A percentile compares a stretch with the other conserved stretches of the same genome.
Evolutionary conservation across 2,329 filamentous ascomycete genomes (phyloP).

Genomic region (Alternaria alternata): DNA sequence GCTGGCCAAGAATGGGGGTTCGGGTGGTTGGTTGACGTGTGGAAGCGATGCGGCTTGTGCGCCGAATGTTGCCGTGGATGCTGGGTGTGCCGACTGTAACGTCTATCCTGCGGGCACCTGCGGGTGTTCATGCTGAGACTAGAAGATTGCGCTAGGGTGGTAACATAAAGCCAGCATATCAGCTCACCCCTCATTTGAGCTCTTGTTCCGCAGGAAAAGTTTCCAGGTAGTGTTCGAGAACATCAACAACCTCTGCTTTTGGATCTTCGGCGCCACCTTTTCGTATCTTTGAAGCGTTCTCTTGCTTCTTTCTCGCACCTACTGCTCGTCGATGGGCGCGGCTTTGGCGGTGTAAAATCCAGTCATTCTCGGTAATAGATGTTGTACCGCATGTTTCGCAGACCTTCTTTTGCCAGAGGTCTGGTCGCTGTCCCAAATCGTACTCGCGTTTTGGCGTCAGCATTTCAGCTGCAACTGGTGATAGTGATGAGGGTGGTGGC

Average conservation of each 20-base stretch:
- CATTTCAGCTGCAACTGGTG: conserved; percentile 63
- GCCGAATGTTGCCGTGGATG: too few species aligned
- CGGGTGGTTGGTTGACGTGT: neutral
- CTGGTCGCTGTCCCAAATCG: conserved; percentile 53
- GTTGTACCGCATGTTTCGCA: conserved; percentile 76
- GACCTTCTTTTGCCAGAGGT: conserved; percentile 61
- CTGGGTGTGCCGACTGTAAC: neutral
- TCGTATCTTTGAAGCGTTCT: conserved; percentile 16
- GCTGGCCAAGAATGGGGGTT: neutral
- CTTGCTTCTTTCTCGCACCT: conserved; percentile 37
- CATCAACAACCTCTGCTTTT: conserved; percentile 30
- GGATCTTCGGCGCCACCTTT: conserved; percentile 3
- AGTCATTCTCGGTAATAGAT: conserved; percentile 64
- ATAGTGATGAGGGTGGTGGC: conserved; percentile 64
- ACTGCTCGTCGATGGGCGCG: conserved; percentile 59
- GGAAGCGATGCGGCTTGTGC: neutral
- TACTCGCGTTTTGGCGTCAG: conserved; percentile 64
- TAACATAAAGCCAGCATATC: neutral
- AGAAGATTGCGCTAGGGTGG: too few species aligned
- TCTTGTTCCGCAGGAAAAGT: conserved; percentile 13
- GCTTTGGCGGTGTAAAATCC: conserved; percentile 65
- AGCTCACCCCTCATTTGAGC: neutral
- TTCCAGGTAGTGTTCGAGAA: conserved; percentile 31
- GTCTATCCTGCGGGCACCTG: neutral
- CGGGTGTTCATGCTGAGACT: neutral